Base-by-base conservation (phyloP, 1,139 yeast species). In the Candida sp. region DNA sequence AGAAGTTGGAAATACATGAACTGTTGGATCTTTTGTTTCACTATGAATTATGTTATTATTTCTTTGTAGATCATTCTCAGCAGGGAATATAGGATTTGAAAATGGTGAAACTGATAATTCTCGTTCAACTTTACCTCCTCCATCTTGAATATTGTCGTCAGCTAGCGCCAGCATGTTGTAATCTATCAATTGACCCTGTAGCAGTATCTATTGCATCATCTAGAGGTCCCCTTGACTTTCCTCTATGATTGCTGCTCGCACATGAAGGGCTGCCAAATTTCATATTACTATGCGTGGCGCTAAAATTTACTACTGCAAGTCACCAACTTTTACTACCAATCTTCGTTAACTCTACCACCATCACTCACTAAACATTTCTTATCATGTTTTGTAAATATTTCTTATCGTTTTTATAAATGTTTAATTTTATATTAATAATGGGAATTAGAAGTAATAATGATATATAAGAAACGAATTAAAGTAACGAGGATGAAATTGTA, bases 1-100 rank as follows among this genome's bases (percentile, higher is more conserved):
- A 27, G 43, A 15, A 19, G 39, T 42, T n/a, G 53, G 48, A 9
- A 46, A 37, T 30, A 48, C 29, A 8, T 7, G 29, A 7, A 25
- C 29, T 8, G 29, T 25, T 25, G 11, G 29, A 11, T 25, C 29
- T 25, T 11, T 25, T 11, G 34, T 6, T 12, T 32, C 34, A 12
- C 34, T 32, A 11, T 32, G 34, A 12, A 11, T 32, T 4, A 2
- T 25, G 11, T 2, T 25, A 7, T 25, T 25, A 25, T 25, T 11
- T 25, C 3, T 2, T 11, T 25, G 11, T 7, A 25, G 3, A 11
- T 25, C 29, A 25, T 25, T 25, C 11, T 25, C 29, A 8, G 7
- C 2, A 25, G 29, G 29, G 29, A 11, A 2, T 2, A 3, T 32
- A 7, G 34, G 34, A n/a, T 12, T 11, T 6, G 34, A 32, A 32